These are phyloP conservation scores for Alternaria rosae DNA, from an alignment of 2,329 filamentous ascomycete genomes.

Conservation along the genomic window DNA sequence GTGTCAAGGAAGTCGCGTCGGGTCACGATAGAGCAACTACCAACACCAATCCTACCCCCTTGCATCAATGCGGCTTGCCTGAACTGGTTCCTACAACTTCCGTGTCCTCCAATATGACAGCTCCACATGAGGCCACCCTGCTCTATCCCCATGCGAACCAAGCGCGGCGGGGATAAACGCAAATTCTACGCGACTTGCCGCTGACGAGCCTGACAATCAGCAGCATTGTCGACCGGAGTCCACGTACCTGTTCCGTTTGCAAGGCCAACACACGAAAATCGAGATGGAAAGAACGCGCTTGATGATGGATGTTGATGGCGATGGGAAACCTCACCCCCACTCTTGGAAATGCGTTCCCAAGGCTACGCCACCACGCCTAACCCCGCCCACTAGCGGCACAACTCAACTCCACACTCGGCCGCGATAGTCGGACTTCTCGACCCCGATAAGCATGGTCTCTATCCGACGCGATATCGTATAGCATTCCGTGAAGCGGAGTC, in stretches of 20 bases:
- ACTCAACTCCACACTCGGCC: slow-evolving; percentile 17
- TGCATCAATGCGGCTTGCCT: not conserved
- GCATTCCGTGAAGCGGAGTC: not conserved
- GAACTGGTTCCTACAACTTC: not conserved
- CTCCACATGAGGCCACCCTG: not conserved
- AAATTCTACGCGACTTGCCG: not conserved
- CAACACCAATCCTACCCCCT: not conserved
- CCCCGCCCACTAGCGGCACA: slow-evolving; percentile 24
- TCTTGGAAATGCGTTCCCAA: slow-evolving; percentile 19
- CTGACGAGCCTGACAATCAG: not conserved
- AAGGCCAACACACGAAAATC: not conserved
- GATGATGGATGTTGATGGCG: not conserved
- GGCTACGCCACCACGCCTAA: slow-evolving; percentile 8
- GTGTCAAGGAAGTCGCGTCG: slow-evolving; percentile 16
- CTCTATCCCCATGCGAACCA: not conserved
- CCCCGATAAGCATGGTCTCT: slow-evolving; percentile 20
- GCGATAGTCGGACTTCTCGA: slow-evolving; percentile 21
- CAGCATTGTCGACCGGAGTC: not conserved
- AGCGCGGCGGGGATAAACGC: not conserved
- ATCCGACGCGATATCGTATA: slow-evolving; percentile 12
- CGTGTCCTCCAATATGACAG: not conserved
- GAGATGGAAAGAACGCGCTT: not conserved
- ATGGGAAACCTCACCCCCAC: slow-evolving; percentile 21
- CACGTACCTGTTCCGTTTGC: not conserved
- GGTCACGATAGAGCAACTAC: not conserved